Percentiles rank a stretch among this genome's conserved stretches.
Conservation (phyloP, 148 eudicot genomes). For the Camellia sinensis region DNA sequence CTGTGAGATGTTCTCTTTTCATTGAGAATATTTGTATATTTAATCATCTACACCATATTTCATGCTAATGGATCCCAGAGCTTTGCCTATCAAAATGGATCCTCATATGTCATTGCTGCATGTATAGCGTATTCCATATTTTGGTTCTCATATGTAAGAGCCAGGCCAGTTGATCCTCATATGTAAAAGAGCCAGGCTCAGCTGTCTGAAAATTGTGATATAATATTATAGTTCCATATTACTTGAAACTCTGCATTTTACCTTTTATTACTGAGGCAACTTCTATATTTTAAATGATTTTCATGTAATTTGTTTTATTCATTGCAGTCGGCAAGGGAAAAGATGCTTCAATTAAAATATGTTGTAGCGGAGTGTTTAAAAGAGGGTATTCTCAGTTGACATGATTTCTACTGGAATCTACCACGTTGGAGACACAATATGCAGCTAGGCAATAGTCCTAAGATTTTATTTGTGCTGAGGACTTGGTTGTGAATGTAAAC, state of each 20-base stretch:
- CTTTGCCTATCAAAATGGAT: neutral
- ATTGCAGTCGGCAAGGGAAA: slow-evolving; percentile 57
- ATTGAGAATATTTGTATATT: neutral
- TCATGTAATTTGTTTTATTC: slow-evolving; percentile 1
- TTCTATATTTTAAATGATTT: neutral
- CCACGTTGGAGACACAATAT: neutral
- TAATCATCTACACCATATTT: neutral
- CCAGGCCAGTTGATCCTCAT: neutral
- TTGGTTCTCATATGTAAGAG: neutral
- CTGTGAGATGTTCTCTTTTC: neutral
- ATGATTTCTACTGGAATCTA: slow-evolving; percentile 1
- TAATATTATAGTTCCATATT: neutral
- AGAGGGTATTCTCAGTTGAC: slow-evolving; percentile 47
- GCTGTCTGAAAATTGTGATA: neutral
- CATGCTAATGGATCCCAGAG: neutral
- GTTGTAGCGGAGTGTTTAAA: slow-evolving; percentile 55
- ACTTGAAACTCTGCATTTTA: neutral
- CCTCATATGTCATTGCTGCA: neutral
- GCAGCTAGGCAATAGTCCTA: neutral
- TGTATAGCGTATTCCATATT: neutral
- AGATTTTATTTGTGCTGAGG: neutral
- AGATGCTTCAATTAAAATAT: slow-evolving; percentile 61
- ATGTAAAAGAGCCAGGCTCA: neutral
- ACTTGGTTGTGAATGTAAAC: neutral
- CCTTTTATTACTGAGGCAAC: neutral